These are phyloP conservation scores for Sporisorium exsertum DNA, from an alignment of 1,284 basidiomycete species.

Conservation along the genomic window DNA sequence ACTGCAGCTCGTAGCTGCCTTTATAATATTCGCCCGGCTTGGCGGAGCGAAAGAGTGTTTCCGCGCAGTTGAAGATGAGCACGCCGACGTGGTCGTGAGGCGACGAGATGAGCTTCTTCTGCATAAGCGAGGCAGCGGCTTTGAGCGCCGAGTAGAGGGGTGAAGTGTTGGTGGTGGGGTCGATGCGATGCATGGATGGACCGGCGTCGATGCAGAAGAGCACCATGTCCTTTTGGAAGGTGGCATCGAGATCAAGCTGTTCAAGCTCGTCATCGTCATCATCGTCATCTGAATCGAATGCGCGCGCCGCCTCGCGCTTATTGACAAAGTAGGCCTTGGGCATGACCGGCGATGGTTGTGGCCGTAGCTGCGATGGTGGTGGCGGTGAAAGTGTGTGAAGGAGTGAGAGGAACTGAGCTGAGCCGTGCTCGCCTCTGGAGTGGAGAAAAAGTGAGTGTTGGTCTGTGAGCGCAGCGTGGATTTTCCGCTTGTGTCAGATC, in stretches of 20 bases:
- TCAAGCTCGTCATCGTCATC: constrained; percentile 45
- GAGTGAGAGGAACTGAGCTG: not conserved
- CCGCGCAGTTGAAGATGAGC: constrained; percentile 89
- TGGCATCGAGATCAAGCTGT: constrained; percentile 46
- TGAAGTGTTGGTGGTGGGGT: constrained; percentile 52
- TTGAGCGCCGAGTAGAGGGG: constrained; percentile 77
- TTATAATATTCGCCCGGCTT: constrained; percentile 74
- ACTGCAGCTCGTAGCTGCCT: constrained; percentile 80
- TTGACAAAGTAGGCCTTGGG: constrained; percentile 54
- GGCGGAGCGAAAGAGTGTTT: constrained; percentile 50
- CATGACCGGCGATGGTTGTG: constrained; percentile 15
- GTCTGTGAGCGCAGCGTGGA: not conserved
- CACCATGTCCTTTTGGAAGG: constrained; percentile 59
- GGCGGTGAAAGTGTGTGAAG: not conserved
- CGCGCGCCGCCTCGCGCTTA: constrained; percentile 46
- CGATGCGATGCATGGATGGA: constrained; percentile 79
- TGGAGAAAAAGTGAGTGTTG: no score
- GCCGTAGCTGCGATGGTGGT: not conserved
- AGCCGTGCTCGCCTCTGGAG: no score
- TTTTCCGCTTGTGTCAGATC: no score
- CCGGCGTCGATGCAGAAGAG: constrained; percentile 95
- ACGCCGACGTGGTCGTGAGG: constrained; percentile 90
- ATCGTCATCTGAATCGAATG: constrained; percentile 30
- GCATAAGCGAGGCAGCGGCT: constrained; percentile 84
- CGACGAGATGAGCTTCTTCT: constrained; percentile 86